A percentile compares a stretch with the other conserved stretches of the same genome.
These are phyloP conservation scores for Hypoxylon sp. DNA, from an alignment of 2,329 filamentous ascomycete species.

Conservation along the genomic window DNA sequence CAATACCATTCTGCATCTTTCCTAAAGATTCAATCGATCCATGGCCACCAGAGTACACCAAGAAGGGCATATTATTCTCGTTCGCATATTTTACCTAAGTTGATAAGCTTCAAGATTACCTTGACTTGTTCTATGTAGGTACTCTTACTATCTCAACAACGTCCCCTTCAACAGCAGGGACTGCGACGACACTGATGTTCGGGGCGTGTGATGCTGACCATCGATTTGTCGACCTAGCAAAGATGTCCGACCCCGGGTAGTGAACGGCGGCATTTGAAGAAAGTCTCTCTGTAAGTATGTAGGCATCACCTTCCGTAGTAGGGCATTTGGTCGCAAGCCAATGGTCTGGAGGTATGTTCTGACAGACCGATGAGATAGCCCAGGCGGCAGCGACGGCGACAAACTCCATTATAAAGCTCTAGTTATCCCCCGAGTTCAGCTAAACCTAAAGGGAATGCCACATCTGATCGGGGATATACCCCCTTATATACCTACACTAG, in stretches of 20 bases:
- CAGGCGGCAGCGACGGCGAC: constrained; percentile 43
- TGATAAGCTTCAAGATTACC: too few species aligned
- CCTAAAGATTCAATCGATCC: constrained; percentile 51
- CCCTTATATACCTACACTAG: too few species aligned
- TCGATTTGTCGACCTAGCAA: constrained; percentile 49
- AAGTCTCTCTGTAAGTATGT: constrained; percentile 45
- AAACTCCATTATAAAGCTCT: too few species aligned
- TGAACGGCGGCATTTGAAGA: constrained; percentile 54
- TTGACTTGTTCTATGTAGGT: too few species aligned
- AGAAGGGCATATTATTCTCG: constrained; percentile 48
- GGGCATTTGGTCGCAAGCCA: too few species aligned
- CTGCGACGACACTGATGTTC: constrained; percentile 55
- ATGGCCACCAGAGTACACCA: constrained; percentile 52
- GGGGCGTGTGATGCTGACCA: constrained; percentile 58
- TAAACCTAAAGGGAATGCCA: too few species aligned
- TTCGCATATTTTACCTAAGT: constrained; percentile 53
- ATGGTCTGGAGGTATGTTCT: too few species aligned
- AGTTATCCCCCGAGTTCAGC: too few species aligned
- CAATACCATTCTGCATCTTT: constrained; percentile 51
- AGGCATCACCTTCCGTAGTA: constrained; percentile 31
- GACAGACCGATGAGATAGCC: constrained; percentile 38
- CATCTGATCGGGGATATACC: too few species aligned
- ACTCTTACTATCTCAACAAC: constrained; percentile 58
- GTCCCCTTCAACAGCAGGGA: constrained; percentile 57
- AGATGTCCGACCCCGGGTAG: constrained; percentile 52